These are phyloP conservation scores for Phaffomyces opuntiae DNA, from an alignment of 805 yeast genomes.

Conservation along the genomic window DNA sequence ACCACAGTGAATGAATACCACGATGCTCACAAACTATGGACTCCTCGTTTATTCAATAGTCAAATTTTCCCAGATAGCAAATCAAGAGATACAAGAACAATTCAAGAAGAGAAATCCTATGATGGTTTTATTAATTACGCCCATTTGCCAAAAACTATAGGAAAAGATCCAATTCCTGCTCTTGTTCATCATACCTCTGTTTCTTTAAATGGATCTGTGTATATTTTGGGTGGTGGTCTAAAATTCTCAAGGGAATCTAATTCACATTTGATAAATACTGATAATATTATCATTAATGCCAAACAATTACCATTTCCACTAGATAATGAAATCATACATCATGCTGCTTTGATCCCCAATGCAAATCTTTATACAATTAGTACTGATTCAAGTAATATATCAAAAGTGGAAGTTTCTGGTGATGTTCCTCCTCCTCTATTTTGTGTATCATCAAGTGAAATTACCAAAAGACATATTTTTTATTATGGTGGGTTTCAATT, in stretches of 20 bases:
- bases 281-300: slow-evolving; percentile 31
- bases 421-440: slow-evolving; percentile 47
- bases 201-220: slow-evolving; percentile 32
- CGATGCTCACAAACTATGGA: slow-evolving; percentile 9
- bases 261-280: slow-evolving; percentile 25
- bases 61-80: neutral
- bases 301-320: slow-evolving; percentile 39
- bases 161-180: slow-evolving; percentile 34
- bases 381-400: slow-evolving; percentile 32
- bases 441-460: slow-evolving; percentile 39
- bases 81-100: neutral
- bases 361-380: slow-evolving; percentile 30
- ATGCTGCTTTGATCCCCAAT: slow-evolving; percentile 36
- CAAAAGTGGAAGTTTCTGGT: slow-evolving; percentile 28
- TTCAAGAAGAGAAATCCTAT: neutral
- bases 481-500: slow-evolving; percentile 66
- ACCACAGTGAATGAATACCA: slow-evolving; percentile 1
- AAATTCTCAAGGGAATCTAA: slow-evolving; percentile 16
- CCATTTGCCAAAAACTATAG: slow-evolving; percentile 29
- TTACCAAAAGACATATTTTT: slow-evolving; percentile 52
- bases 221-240: slow-evolving; percentile 39
- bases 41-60: slow-evolving; percentile 1
- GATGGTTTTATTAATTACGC: slow-evolving; percentile 17
- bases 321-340: slow-evolving; percentile 31
- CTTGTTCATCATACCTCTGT: slow-evolving; percentile 37